Conservation (phyloP, 129 eudicot species). For the Chrysanthemum seticuspe region DNA sequence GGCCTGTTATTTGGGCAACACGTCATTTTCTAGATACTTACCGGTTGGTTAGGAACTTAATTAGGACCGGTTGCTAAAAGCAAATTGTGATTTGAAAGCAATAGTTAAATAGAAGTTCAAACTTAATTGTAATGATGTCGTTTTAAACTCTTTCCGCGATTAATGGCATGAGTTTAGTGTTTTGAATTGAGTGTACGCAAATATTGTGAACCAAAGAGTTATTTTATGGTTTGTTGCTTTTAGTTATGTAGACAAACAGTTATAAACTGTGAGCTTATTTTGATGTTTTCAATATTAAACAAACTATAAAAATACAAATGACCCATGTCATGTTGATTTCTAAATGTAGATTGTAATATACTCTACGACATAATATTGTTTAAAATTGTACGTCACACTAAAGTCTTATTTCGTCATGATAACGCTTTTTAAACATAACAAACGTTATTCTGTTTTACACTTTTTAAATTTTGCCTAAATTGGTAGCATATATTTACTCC, state of each 20-base stretch:
- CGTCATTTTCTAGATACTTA: neutral
- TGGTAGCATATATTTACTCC: no score
- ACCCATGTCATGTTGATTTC: no score
- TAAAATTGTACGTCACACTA: no score
- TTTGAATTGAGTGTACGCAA: constrained; percentile 2
- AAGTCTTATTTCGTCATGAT: no score
- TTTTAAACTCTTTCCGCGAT: constrained; percentile 17
- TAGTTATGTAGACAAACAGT: neutral
- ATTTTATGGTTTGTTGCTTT: neutral
- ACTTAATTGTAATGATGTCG: constrained; percentile 7
- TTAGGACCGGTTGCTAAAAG: neutral
- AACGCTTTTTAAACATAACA: no score
- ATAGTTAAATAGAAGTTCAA: neutral
- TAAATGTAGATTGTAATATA: no score
- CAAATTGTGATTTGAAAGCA: neutral
- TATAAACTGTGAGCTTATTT: neutral
- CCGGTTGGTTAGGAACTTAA: neutral
- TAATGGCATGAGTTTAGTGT: constrained; percentile 7
- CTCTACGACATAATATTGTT: no score
- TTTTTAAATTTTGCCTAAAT: no score
- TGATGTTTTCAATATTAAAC: neutral
- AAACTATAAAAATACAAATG: no score
- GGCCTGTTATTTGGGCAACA: neutral
- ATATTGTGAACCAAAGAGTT: neutral
- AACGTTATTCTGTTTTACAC: no score